Conservation (phyloP, 441 rosid species). For the Raphanus hybrid region DNA sequence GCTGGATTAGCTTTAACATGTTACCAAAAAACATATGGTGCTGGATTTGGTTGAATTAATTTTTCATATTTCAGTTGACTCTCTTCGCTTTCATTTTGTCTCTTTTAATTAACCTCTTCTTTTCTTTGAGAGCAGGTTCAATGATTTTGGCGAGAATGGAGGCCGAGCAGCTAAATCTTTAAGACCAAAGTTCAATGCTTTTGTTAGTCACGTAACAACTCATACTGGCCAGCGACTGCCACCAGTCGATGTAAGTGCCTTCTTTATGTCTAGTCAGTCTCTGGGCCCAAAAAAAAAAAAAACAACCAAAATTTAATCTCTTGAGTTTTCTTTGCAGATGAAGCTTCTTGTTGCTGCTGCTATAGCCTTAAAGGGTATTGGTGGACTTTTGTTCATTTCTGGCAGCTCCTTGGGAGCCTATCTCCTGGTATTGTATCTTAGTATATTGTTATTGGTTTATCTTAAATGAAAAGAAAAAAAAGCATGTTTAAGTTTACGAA, state of each 20-base stretch:
- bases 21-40: neutral
- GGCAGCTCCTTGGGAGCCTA: slow-evolving; percentile 79
- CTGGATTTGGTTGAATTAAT: slow-evolving; percentile 13
- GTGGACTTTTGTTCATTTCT: slow-evolving; percentile 67
- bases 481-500: neutral
- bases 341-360: slow-evolving; percentile 56
- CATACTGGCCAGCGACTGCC: slow-evolving; percentile 62
- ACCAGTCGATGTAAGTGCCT: slow-evolving; percentile 53
- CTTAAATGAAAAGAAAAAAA: neutral
- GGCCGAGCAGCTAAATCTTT: slow-evolving; percentile 62
- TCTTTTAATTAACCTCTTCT: neutral
- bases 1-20: neutral
- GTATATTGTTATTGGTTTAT: neutral
- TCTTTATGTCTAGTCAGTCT: neutral
- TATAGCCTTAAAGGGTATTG: slow-evolving; percentile 66
- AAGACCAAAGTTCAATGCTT: slow-evolving; percentile 56
- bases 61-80: neutral
- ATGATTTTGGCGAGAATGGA: slow-evolving; percentile 68
- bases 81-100: neutral
- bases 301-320: neutral
- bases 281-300: neutral
- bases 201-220: slow-evolving; percentile 53
- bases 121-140: slow-evolving; percentile 48
- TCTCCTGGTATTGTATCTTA: slow-evolving; percentile 54
- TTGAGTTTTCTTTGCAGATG: slow-evolving; percentile 43